Evolutionary conservation across 495 filamentous ascomycete genomes (phyloP), one percentile per base, ranked within the genome.

Genomic region (Saxophila tyrrhenica): DNA sequence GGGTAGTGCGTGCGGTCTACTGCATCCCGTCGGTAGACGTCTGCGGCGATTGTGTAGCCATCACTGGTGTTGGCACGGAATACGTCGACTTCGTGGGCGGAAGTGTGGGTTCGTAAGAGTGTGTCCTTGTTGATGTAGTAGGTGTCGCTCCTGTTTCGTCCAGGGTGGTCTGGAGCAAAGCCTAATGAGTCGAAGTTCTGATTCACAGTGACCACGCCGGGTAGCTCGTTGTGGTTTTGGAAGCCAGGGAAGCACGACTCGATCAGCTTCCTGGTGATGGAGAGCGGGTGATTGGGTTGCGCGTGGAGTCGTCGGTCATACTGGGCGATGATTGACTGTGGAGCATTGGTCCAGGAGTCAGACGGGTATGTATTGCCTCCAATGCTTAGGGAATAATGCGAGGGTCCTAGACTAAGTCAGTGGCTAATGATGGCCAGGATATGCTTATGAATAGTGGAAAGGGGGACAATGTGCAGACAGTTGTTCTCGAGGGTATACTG

Each of bases 101-200:
- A 86, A 15, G 89, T 96, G 68, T 98, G 92, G 0, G 92, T 98
- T 50, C 92, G 81, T 21, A 98, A 77, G 1, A 96, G 79, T 1
- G 86, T 94, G 41, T 80, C 70, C 57, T 78, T 69, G 68, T 96
- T 96, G 66, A 97, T 71, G 72, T 98, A 98, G 77, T 97, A 98
- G 1, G 92, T 97, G 70, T 97, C 92, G 8, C 84, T 87, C 56
- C 79, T 79, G 61, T 78, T 85, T 58, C 92, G 84, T 57, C 92
- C 92, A 11, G 89, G 87, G 65, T 98, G 92, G 67, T 96, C 86
- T 43, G 74, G 62, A 0, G 92, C 85, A 67, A 98, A 98, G 47
- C 89, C 89, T 17, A 98, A 76, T 41, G 90, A 91, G 70, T 97
- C 94, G 64, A 98, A 98, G 67, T 98, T 98, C 65, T 95, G 82